Evolutionary conservation across 345 rosid species (phyloP), one percentile per base, ranked within the genome.

Genomic region (Hibiscus trionum): DNA sequence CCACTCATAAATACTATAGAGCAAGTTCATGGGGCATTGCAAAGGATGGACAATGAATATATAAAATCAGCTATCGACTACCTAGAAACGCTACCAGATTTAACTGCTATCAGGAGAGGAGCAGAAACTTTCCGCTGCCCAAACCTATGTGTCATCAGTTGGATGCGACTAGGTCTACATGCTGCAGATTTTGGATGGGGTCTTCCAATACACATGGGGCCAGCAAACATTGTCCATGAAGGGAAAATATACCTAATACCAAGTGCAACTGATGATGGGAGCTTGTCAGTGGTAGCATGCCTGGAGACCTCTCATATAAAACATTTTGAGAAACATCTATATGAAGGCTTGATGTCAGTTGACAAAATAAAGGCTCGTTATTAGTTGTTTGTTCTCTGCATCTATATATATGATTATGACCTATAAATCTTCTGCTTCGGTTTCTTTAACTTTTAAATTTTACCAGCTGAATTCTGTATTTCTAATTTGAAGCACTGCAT

Each of bases 111-210:
- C 70, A 21, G 59, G 75, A 12, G 76, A 77, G 77, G 75, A 69
- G 19, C 76, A 66, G 77, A 81, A 4, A 89, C 86, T n/a, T 88
- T 81, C 50, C 56, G 46, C 76, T 84, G 85, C 57, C 89, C 93
- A 1, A 93, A 89, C 75, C 86, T 85, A 3, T 80, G 84, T 66
- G 80, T 85, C 67, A 80, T 77, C 0, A 88, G 82, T 66, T 85
- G 84, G 88, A 76, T 47, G 39, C 52, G 82, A 75, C 72, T 85
- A 24, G 85, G 86, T 1, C 58, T 83, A 33, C 73, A 86, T 27
- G 93, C 80, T 11, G 85, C 87, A 0, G 82, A 86, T 76, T 86
- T 88, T 44, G 87, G 90, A 9, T 81, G 86, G 86, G 93, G 88
- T 3, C 69, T 82, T 46, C 86, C 89, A 15, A 77, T 86, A 1